Evolutionary conservation across 441 rosid species (phyloP), one percentile per base, ranked within the genome.

Genomic region (Metrosideros polymorpha): DNA sequence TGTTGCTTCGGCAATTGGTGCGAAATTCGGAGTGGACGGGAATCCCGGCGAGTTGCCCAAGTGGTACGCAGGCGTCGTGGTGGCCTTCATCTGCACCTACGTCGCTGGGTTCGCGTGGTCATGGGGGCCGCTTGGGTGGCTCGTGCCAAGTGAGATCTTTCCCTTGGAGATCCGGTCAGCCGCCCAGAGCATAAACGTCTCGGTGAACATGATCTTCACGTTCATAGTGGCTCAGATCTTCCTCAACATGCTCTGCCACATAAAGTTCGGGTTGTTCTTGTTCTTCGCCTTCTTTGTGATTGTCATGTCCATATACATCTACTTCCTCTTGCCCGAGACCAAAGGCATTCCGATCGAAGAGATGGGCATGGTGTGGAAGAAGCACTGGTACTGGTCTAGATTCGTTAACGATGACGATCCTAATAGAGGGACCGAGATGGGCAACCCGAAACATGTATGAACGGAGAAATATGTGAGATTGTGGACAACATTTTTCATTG

Each of bases 81-180:
- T 97, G 84, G 84, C 94, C 25, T 95, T 97, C 92, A 94, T 96
- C 49, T 97, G 98, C 91, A 86, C 91, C 43, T 95, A 94, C 71
- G 97, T 96, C 7, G 82, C 97, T 0, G 99, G 95, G 13, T 97
- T 97, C n/a, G 98, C 98, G 4, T 95, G 98, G 98, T 97, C 99
- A 0, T 97, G 98, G 99, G 98, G 98, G 5, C 98, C 99, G 8
- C 93, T 97, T 0, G 98, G 98, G 12, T 97, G 98, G 98, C 79
- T 96, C 49, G 98, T 96, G 1, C 98, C 98, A 0, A 95, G 98
- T 85, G 99, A 97, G 90, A 97, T 97, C 50, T 97, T 96, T 90
- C 98, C 99, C 24, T 79, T 94, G 52, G 99, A 96, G 85, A 97
- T 97, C 82, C 91, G 98, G 47, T 97, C 98, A 1, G 98, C 98